Conservation (phyloP, 1,284 basidiomycete species). For the Microbotryum lychnidis-dioicae region DNA sequence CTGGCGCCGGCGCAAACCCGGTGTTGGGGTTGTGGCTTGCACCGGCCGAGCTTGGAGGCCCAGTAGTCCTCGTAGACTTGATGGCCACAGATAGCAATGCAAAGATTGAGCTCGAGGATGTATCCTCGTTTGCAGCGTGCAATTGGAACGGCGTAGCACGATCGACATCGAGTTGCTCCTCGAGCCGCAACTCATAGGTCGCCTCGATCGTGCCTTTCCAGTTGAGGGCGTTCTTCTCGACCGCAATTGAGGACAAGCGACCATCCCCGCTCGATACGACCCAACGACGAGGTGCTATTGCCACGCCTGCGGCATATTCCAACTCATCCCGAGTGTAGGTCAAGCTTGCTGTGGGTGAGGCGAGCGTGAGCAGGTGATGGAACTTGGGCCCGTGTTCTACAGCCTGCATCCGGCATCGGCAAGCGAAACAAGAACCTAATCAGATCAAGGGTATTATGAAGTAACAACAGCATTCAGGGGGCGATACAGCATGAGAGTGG, state of each 20-base stretch:
- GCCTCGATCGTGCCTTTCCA: conserved; percentile 35
- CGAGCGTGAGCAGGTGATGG: conserved; percentile 54
- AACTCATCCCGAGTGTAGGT: not conserved
- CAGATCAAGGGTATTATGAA: too few relatives aligned
- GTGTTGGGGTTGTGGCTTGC: not conserved
- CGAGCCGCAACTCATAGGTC: conserved; percentile 47
- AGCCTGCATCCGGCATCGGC: conserved; percentile 35
- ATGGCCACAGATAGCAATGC: conserved; percentile 34
- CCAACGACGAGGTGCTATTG: conserved; percentile 50
- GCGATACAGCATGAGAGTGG: conserved; percentile 21
- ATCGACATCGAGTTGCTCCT: conserved; percentile 38
- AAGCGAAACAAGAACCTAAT: too few relatives aligned
- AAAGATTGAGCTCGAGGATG: conserved; percentile 12
- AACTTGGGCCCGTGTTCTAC: conserved; percentile 53
- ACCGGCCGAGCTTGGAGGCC: not conserved
- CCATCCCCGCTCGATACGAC: conserved; percentile 67
- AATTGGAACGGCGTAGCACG: conserved; percentile 50
- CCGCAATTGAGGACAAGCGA: conserved; percentile 45
- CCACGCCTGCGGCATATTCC: conserved; percentile 69
- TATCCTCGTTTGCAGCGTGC: conserved; percentile 28
- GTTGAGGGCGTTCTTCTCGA: conserved; percentile 4
- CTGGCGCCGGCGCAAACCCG: not conserved
- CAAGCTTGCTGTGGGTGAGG: conserved; percentile 37
- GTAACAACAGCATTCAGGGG: too few relatives aligned
- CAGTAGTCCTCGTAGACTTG: conserved; percentile 4